phyloP scores from a whole-genome alignment of 1,284 basidiomycete species.

The Naganishia sp. region DNA sequence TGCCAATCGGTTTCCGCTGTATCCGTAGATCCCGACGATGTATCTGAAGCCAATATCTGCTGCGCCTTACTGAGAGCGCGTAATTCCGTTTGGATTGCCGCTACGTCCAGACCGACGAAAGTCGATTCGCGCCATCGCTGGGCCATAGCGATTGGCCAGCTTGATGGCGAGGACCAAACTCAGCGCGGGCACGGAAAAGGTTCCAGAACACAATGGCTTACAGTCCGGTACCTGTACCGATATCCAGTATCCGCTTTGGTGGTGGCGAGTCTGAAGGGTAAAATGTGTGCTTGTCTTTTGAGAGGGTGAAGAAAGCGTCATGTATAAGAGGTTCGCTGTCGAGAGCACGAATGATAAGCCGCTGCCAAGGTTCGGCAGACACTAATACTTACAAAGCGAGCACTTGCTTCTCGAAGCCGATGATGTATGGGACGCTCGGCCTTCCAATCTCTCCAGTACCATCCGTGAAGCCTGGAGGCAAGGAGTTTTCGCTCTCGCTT shows the following conservation, averaged over 20 bases:
- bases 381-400: conserved; percentile 46
- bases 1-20: conserved; percentile 38
- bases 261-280: conserved; percentile 35
- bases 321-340: conserved; percentile 48
- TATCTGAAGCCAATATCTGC: conserved; percentile 32
- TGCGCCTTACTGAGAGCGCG: conserved; percentile 34
- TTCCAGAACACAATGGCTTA: conserved; percentile 13
- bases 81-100: conserved; percentile 46
- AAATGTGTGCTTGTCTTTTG: conserved; percentile 45
- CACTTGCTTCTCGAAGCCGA: conserved; percentile 50
- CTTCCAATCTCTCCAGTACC: neutral
- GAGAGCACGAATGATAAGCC: neutral
- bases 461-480: neutral
- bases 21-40: neutral
- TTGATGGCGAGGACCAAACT: neutral
- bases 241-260: conserved; percentile 49
- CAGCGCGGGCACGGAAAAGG: neutral
- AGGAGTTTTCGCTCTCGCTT: too few relatives aligned
- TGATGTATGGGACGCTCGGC: conserved; percentile 38
- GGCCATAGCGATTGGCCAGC: conserved; percentile 51
- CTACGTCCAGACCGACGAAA: conserved; percentile 49
- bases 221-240: conserved; percentile 48
- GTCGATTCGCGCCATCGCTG: conserved; percentile 43
- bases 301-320: conserved; percentile 47
- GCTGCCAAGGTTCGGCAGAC: neutral